Evolutionary conservation across 2,329 filamentous ascomycete species (phyloP).

Genomic region (Chaetoscypha palmicola): DNA sequence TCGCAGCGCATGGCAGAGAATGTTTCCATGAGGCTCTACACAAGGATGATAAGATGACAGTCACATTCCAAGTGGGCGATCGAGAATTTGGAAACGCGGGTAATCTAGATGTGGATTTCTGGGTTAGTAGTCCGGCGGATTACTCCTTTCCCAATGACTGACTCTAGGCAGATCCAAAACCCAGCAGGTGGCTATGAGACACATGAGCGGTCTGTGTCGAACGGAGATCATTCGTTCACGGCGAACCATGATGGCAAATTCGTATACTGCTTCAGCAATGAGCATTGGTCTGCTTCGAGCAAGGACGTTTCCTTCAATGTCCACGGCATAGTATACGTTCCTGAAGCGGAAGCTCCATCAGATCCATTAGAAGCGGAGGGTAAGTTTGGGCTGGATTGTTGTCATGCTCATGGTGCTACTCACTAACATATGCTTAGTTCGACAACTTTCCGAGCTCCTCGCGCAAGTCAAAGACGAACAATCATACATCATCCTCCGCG

Average conservation of each 20-base stretch:
- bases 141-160: constrained; percentile 10
- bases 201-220: constrained; percentile 74
- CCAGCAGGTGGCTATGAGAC: constrained; percentile 69
- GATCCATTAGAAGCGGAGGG: constrained; percentile 90
- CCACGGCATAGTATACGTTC: constrained; percentile 95
- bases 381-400: constrained; percentile 37
- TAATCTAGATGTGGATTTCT: constrained; percentile 96
- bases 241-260: constrained; percentile 82
- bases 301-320: constrained; percentile 99
- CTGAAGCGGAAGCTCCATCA: constrained; percentile 72
- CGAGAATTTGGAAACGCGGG: constrained; percentile 90
- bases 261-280: constrained; percentile 98
- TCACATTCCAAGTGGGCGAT: constrained; percentile 97
- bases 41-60: constrained; percentile 94
- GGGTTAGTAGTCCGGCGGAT: constrained; percentile 57
- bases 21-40: constrained; percentile 95
- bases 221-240: constrained; percentile 88
- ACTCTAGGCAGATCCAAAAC: constrained; percentile 59
- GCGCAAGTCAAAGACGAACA: constrained; percentile 96
- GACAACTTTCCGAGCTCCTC: constrained; percentile 75
- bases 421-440: constrained; percentile 48
- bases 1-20: constrained; percentile 87
- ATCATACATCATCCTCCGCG: constrained; percentile 89
- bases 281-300: constrained; percentile 90
- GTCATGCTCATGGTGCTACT: not conserved